Conservation (phyloP, 768 basidiomycete genomes). For the Pleurotus giganteus region DNA sequence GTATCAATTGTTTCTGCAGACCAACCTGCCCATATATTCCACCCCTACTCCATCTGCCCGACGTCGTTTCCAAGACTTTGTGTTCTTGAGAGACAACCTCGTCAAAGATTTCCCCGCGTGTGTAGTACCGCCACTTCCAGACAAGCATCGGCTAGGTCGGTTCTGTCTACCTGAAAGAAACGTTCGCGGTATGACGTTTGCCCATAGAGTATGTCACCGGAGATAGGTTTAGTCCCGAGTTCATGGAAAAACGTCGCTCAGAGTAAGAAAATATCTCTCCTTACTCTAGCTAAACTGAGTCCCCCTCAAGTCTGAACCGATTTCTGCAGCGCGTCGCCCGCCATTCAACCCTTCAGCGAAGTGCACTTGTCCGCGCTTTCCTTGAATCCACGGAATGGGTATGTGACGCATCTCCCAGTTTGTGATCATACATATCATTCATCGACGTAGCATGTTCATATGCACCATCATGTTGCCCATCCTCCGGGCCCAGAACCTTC, state of each 20-base stretch:
- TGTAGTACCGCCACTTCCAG: slow-evolving; percentile 95
- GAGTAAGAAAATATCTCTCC: slow-evolving; percentile 55
- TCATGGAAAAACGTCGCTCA: slow-evolving; percentile 87
- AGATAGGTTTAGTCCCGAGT: slow-evolving; percentile 95
- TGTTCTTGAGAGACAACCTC: slow-evolving; percentile 87
- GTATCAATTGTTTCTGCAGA: slow-evolving; percentile 48
- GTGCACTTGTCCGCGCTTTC: slow-evolving; percentile 89
- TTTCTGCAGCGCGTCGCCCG: slow-evolving; percentile 89
- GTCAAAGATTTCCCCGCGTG: slow-evolving; percentile 93
- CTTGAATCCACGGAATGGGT: slow-evolving; percentile 99
- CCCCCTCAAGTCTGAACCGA: slow-evolving; percentile 70
- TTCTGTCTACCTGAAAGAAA: slow-evolving; percentile 13
- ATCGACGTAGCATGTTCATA: slow-evolving; percentile 77
- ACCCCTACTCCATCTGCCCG: slow-evolving; percentile 71
- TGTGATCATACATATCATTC: slow-evolving; percentile 6
- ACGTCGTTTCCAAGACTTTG: slow-evolving; percentile 95
- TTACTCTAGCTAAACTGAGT: slow-evolving; percentile 1
- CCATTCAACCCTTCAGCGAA: slow-evolving; percentile 92
- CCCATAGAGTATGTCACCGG: slow-evolving; percentile 91
- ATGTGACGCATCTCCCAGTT: slow-evolving; percentile 19
- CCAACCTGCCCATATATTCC: slow-evolving; percentile 86
- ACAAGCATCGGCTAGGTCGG: slow-evolving; percentile 94
- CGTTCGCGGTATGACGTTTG: background rate
- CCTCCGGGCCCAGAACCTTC: slow-evolving; percentile 82
- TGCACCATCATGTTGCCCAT: slow-evolving; percentile 95